Evolutionary conservation across 2,329 filamentous ascomycete genomes (phyloP), one percentile per base, ranked within the genome.

Genomic region (Polychaeton citri): DNA sequence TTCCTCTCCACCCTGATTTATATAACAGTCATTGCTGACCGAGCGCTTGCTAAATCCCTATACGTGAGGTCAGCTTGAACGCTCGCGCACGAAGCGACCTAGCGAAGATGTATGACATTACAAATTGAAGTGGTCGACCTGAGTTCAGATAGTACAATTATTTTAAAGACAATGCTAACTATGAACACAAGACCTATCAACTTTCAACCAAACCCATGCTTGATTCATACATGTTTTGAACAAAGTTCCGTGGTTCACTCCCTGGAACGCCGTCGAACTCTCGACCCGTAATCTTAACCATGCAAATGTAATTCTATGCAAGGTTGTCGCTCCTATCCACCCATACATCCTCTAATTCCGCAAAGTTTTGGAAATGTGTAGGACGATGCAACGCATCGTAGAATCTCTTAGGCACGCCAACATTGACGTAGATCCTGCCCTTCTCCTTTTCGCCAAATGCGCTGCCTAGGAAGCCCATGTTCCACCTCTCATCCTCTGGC

Each of bases 401-500:
- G 64, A 94, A 96, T 6, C 81, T 71, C 43, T 60, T 62, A 13
- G 90, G 90, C 30, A 85, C 92, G 61, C 96, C 92, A 37, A 98
- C 78, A 69, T 90, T 90, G 50, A 96, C 87, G 49, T 86, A 81
- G 30, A 95, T 74, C 3, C 79, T 72, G 2, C 50, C 55, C 76
- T 95, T 96, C 65, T 94, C 86, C 44, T 94, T 72, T 28, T 78
- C 77, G 10, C 79, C 77, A 55, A 96, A 98, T 1, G 78, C 77
- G 46, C 79, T 85, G 37, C 90, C 90, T 78, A 96, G 85, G 69
- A 98, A 98, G 59, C 82, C 90, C 66, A 95, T 98, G 62, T 98
- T 98, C 90, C 90, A 98, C 42, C 81, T 71, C 42, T 80, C 79
- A 37, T 80, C 79, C 53, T 95, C 87, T 0, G 90, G 90, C 16